A percentile compares a stretch with the other conserved stretches of the same genome.
Evolutionary conservation across 495 filamentous ascomycete species (phyloP).

Genomic region (Aspergillus leporis): DNA sequence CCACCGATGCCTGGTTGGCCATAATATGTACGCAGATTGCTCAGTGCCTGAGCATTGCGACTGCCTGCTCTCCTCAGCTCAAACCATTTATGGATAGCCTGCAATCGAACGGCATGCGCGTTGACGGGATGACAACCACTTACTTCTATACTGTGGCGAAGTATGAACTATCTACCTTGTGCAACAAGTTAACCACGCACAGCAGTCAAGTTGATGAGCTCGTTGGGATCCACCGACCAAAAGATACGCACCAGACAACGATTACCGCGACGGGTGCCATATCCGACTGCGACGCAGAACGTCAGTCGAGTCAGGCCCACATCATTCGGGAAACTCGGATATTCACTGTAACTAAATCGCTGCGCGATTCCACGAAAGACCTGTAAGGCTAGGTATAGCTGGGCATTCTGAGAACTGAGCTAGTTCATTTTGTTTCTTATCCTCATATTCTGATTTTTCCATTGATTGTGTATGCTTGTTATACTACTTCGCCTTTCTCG

Average conservation of each 20-base stretch:
- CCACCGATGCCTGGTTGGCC: constrained; percentile 30
- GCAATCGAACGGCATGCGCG: constrained; percentile 41
- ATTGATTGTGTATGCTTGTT: no score
- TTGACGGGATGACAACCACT: constrained; percentile 32
- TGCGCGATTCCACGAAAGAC: not conserved
- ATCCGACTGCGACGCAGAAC: constrained; percentile 28
- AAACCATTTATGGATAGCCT: constrained; percentile 48
- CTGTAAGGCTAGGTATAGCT: not conserved
- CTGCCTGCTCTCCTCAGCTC: constrained; percentile 47
- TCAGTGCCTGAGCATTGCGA: constrained; percentile 40
- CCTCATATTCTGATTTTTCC: no score
- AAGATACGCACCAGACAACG: constrained; percentile 9
- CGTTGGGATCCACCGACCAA: constrained; percentile 7
- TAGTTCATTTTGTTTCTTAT: no score
- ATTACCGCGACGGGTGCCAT: constrained; percentile 14
- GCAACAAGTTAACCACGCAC: not conserved
- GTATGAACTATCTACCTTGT: constrained; percentile 16
- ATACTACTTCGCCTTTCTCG: no score
- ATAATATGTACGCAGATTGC: constrained; percentile 35
- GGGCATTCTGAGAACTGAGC: not conserved
- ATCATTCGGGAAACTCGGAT: constrained; percentile 34
- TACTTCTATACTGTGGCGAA: no score
- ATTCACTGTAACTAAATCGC: constrained; percentile 23
- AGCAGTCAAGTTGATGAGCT: constrained; percentile 23
- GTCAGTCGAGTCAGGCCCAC: constrained; percentile 31